Base-by-base conservation (phyloP, 768 basidiomycete genomes). In the Pilatotrama ljubarskyi region DNA sequence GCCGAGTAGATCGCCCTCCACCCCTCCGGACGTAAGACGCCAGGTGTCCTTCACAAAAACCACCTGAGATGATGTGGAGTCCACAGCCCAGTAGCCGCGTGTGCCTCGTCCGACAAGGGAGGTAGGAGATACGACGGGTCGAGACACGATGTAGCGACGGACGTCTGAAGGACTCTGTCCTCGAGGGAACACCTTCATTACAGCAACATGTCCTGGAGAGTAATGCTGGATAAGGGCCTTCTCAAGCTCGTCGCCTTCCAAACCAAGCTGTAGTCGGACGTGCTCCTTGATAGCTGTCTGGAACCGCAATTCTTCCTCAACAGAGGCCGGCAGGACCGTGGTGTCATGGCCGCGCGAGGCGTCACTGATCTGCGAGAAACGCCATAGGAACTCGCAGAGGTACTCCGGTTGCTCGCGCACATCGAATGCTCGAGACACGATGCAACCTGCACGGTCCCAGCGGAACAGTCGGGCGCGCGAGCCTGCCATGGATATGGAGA, bases 381-480 rank as follows among this genome's bases (percentile, higher is more conserved):
- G 68, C 66, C 68, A 71, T 7, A 77, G 52, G 54, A 75, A 77
- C 5, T 72, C 66, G 9, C 66, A 58, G 3, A 78, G 64, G 0
- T 58, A 18, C n/a, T 58, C 41, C 9, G 65, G 62, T 0, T 70
- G 20, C 9, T 62, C 17, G 3, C 53, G 49, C 25, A 68, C 68
- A 49, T 72, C 59, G 64, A 77, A 74, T 0, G 51, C n/a, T 22
- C 59, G 52, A 0, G 74, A 64, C 3, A 75, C 73, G 17, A 77
- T 59, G 1, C 64, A 67, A 2, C 73, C 77, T 3, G 72, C 60
- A 6, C 75, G 68, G 51, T 77, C 77, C 61, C 69, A 67, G 7
- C 70, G 68, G 20, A 78, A 64, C 36, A 77, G 53, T 1, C 75
- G 70, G 5, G 64, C 72, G 15, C 51, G 54, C 0, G 64, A 58